Conservation (phyloP, 1,284 basidiomycete species). For the Puccinia coronata region DNA sequence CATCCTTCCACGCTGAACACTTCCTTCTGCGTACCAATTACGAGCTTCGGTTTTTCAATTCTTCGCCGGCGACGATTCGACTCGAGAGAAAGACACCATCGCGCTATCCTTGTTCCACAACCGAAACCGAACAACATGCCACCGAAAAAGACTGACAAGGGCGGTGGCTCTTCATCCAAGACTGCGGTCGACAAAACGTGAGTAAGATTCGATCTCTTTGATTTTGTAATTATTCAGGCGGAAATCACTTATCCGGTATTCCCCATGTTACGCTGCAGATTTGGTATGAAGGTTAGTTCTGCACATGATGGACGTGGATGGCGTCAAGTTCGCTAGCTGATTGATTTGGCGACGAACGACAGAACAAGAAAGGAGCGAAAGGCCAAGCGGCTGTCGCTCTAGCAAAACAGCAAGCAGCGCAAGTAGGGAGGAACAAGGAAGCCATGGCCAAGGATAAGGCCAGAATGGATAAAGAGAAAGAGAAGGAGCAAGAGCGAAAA, state of each 20-base stretch:
- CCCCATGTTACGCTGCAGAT: neutral
- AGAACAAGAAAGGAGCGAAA: constrained; percentile 89
- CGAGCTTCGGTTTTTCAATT: too few relatives aligned
- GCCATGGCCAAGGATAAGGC: constrained; percentile 57
- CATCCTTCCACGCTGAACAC: too few relatives aligned
- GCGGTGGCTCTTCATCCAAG: constrained; percentile 27
- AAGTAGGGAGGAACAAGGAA: constrained; percentile 75
- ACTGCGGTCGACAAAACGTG: constrained; percentile 44
- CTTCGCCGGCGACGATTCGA: too few relatives aligned
- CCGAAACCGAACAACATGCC: constrained; percentile 14
- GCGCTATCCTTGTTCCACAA: too few relatives aligned
- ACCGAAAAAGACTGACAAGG: constrained; percentile 42
- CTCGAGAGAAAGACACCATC: too few relatives aligned
- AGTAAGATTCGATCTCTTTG: neutral
- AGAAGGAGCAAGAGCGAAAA: constrained; percentile 80
- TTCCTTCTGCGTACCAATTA: too few relatives aligned
- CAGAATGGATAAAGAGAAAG: constrained; percentile 73
- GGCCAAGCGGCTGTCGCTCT: constrained; percentile 80
- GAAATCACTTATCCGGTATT: neutral
- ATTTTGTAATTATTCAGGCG: neutral
- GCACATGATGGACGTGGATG: neutral
- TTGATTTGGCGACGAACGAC: constrained; percentile 62
- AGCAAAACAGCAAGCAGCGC: constrained; percentile 71
- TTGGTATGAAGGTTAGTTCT: constrained; percentile 45
- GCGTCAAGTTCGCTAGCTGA: neutral